Evolutionary conservation across 768 basidiomycete species (phyloP).

Genomic region (Boletus reticulatus): DNA sequence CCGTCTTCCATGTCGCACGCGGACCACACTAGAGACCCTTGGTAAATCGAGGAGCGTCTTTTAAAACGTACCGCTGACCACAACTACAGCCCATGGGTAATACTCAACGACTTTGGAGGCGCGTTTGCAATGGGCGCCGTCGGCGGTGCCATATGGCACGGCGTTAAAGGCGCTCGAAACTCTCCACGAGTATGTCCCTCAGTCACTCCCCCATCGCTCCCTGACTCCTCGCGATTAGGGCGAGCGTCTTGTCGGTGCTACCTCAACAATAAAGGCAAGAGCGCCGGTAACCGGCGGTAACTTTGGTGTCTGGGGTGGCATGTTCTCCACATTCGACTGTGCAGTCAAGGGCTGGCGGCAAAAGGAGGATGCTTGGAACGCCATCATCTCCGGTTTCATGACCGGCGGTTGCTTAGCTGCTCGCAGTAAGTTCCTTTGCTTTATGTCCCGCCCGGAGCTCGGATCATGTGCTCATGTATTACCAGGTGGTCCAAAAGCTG

Average conservation of each 20-base stretch:
- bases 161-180: constrained; percentile 96
- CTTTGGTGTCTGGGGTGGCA: constrained; percentile 94
- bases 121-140: constrained; percentile 98
- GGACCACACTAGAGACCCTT: constrained; percentile 93
- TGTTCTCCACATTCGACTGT: constrained; percentile 99
- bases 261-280: constrained; percentile 96
- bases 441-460: not conserved
- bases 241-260: constrained; percentile 89
- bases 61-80: constrained; percentile 1
- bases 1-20: constrained; percentile 68
- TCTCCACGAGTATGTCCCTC: constrained; percentile 74
- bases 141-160: constrained; percentile 98
- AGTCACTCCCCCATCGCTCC: not conserved
- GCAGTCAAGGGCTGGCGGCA: constrained; percentile 95
- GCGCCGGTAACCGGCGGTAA: constrained; percentile 98
- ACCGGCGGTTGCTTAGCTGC: constrained; percentile 95
- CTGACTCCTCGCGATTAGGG: constrained; percentile 52
- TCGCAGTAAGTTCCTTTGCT: constrained; percentile 64
- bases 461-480: constrained; percentile 6
- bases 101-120: constrained; percentile 97
- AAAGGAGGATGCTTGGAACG: constrained; percentile 99
- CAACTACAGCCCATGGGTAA: constrained; percentile 85
- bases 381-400: constrained; percentile 97
- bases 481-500: constrained; percentile 88
- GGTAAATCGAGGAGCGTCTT: constrained; percentile 44